Evolutionary conservation across 352 stramenopile genomes (phyloP), one percentile per base, ranked within the genome.

Genomic region (Pilasporangium apinafurcum): DNA sequence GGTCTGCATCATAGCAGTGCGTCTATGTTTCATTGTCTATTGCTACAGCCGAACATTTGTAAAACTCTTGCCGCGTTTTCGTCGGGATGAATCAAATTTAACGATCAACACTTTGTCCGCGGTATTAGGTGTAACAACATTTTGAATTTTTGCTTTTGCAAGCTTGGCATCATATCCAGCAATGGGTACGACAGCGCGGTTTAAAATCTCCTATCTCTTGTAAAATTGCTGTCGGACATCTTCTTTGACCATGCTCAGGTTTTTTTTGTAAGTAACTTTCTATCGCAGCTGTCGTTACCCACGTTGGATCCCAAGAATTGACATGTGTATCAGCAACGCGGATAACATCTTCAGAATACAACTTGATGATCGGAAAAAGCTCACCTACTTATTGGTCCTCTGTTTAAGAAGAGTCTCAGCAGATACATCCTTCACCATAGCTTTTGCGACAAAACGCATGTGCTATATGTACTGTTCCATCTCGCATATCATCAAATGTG

Each of bases 261-360:
- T n/a, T 81, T 45, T 81, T 80, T 33, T 79, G 65, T 10, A 75
- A 44, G 29, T 66, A 70, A 16, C 33, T 55, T 28, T 33, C 35
- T 20, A 59, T 30, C 12, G 43, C 27, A 7, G 41, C 48, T 6
- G 31, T 27, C 22, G 44, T 28, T n/a, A n/a, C n/a, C n/a, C n/a
- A n/a, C n/a, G n/a, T n/a, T n/a, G n/a, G n/a, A n/a, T n/a, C n/a
- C n/a, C n/a, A n/a, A 4, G 34, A 43, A 17, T 58, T 14, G 6
- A 31, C 14, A 37, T n/a, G 4, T 37, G 29, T 5, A 40, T 17
- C 2, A 4, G 8, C 32, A 37, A 20, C 32, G 22, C 32, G 32
- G 10, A 37, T 7, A 8, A 24, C 22, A 27, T 34, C 13, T 25
- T 8, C 16, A 14, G 20, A n/a, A 24, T 40, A 21, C 2, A 16